Base-by-base conservation (phyloP, 768 basidiomycete species). In the Rhizopogon roseolus region DNA sequence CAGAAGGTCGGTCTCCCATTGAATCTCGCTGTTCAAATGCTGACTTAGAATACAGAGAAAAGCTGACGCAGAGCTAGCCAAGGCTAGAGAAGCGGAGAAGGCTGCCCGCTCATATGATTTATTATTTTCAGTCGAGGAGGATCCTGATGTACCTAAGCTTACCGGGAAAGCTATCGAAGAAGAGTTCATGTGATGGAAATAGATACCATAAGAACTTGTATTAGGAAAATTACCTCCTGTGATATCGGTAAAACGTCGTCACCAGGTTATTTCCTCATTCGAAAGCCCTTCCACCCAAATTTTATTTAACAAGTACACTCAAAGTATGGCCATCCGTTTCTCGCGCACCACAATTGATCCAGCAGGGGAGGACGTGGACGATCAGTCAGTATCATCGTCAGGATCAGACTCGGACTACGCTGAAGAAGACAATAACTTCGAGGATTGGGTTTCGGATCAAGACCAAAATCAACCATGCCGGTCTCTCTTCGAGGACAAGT, bases 51-150 rank as follows among this genome's bases (percentile, higher is more conserved):
- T 42, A 22, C 61, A 95, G 93, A 87, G 82, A 70, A 90, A 90
- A 65, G 82, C 81, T 34, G 92, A 97, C 52, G 67, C 76, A 3
- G 90, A 90, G 54, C 76, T 95, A 14, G 84, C 84, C 3, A 82
- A 83, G 54, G 70, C 76, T 13, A 79, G 95, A 61, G 93, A 90
- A 66, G 91, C 85, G 16, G 91, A 93, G 63, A 96, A 95, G 63
- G 86, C 86, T 16, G 85, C 90, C 8, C 74, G 86, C n/a, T 91
- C 88, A 2, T 98, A 98, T 58, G 92, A 93, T 66, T 74, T 79
- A 0, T 71, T 98, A 49, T 91, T 88, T 72, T 79, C 78, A 25
- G 86, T 76, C 2, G 81, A 84, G 42, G 79, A 78, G 52, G 83
- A 84, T 27, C 81, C 83, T 10, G 67, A 72, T 32, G 73, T 55